Evolutionary conservation across 371 early-diverging fungal species (phyloP).

Genomic region (Parasitella parasitica): DNA sequence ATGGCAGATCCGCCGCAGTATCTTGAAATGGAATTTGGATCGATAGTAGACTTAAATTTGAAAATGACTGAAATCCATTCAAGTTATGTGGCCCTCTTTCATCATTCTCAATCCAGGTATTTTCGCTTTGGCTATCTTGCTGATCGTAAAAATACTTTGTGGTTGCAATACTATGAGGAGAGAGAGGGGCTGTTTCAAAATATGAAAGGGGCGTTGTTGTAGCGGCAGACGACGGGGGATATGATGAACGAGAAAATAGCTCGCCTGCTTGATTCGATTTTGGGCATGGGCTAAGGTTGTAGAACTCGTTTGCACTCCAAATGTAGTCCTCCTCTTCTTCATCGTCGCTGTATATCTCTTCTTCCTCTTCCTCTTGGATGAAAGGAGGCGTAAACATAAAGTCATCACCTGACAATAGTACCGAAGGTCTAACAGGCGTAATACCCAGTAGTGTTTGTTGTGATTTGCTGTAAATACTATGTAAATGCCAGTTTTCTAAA

Average conservation of each 20-base stretch:
- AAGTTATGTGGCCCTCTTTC: neutral
- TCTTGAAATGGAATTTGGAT: slow-evolving; percentile 3
- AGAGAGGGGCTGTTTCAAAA: neutral
- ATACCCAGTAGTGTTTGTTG: slow-evolving; percentile 47
- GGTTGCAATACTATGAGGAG: neutral
- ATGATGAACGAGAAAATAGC: neutral
- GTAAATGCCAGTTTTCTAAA: slow-evolving; percentile 42
- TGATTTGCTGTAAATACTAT: slow-evolving; percentile 52
- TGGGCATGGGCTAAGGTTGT: slow-evolving; percentile 20
- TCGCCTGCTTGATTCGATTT: slow-evolving; percentile 12
- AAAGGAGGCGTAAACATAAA: slow-evolving; percentile 49
- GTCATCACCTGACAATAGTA: slow-evolving; percentile 45
- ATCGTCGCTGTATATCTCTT: slow-evolving; percentile 1
- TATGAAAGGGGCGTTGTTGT: neutral
- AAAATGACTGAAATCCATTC: neutral
- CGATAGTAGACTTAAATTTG: neutral
- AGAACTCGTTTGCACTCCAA: neutral
- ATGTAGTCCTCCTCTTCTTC: neutral
- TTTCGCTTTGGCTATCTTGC: neutral
- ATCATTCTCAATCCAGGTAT: slow-evolving; percentile 15
- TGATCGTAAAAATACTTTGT: neutral
- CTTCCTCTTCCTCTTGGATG: slow-evolving; percentile 19
- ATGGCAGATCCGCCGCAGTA: neutral
- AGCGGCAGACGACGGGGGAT: neutral
- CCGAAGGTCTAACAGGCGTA: slow-evolving; percentile 33